Percentiles rank a stretch among this genome's conserved stretches.
These are phyloP conservation scores for Caloboletus inedulis DNA, from an alignment of 1,284 basidiomycete species.

Conservation along the genomic window DNA sequence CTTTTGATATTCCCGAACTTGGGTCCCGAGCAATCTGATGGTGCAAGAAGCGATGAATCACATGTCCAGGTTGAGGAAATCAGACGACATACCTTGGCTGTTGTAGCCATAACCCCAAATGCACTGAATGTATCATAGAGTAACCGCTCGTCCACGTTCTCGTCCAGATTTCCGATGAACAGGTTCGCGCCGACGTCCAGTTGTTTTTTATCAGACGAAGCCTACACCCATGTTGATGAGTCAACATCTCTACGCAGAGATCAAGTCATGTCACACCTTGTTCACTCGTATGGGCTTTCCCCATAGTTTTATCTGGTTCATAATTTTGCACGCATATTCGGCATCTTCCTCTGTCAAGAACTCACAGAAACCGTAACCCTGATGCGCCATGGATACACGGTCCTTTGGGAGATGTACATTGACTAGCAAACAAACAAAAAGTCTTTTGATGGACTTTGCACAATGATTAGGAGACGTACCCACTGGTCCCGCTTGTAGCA, in stretches of 20 bases:
- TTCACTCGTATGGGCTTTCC: conserved; percentile 93
- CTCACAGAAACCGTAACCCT: conserved; percentile 99
- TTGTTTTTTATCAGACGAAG: conserved; percentile 75
- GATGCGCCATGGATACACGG: conserved; percentile 95
- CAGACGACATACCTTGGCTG: conserved; percentile 75
- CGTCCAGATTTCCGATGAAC: conserved; percentile 94
- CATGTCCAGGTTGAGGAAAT: not conserved
- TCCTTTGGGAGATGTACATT: conserved; percentile 99
- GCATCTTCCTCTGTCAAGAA: conserved; percentile 97
- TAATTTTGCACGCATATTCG: conserved; percentile 99
- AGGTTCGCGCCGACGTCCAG: conserved; percentile 97
- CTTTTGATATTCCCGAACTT: conserved; percentile 81
- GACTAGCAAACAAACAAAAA: conserved; percentile 48
- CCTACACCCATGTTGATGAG: conserved; percentile 14
- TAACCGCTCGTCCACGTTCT: conserved; percentile 89
- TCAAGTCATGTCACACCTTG: conserved; percentile 11
- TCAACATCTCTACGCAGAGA: not conserved
- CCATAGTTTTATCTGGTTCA: conserved; percentile 99
- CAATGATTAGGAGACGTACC: conserved; percentile 46
- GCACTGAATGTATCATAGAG: conserved; percentile 94
- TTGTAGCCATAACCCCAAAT: conserved; percentile 91
- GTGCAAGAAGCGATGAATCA: conserved; percentile 3
- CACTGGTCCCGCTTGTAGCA: conserved; percentile 97
- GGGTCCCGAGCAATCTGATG: conserved; percentile 87
- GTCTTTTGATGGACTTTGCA: not conserved